Evolutionary conservation across 2,329 filamentous ascomycete species (phyloP).

Genomic region (Colletotrichum lindemuthianum): DNA sequence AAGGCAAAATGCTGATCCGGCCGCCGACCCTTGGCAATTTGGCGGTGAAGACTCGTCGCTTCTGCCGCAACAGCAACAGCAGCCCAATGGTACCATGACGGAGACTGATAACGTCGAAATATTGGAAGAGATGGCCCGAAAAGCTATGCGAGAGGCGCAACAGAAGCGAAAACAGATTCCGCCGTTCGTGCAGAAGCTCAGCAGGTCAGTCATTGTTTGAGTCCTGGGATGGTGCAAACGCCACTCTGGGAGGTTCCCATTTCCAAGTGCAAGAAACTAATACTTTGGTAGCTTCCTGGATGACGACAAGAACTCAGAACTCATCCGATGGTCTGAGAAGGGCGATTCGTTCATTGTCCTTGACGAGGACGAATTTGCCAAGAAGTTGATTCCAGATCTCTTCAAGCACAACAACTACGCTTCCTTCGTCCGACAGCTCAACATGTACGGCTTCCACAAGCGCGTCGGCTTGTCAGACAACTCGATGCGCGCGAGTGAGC

Average conservation of each 20-base stretch:
- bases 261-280: slow-evolving; percentile 35
- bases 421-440: slow-evolving; percentile 93
- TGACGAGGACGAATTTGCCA: slow-evolving; percentile 98
- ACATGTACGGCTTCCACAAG: slow-evolving; percentile 99
- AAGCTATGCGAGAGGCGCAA: slow-evolving; percentile 88
- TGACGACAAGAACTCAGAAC: slow-evolving; percentile 88
- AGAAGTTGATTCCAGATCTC: slow-evolving; percentile 93
- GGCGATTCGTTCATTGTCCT: slow-evolving; percentile 96
- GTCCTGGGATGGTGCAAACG: neutral
- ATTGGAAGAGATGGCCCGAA: slow-evolving; percentile 80
- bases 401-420: slow-evolving; percentile 99
- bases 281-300: slow-evolving; percentile 80
- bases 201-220: slow-evolving; percentile 74
- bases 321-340: slow-evolving; percentile 97
- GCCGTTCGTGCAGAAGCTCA: slow-evolving; percentile 96
- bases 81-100: slow-evolving; percentile 43
- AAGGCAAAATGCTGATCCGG: slow-evolving; percentile 49
- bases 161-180: slow-evolving; percentile 95
- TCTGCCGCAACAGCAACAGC: slow-evolving; percentile 46
- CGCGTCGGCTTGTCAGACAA: slow-evolving; percentile 93
- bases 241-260: neutral
- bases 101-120: slow-evolving; percentile 80
- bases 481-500: slow-evolving; percentile 96
- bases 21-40: slow-evolving; percentile 55
- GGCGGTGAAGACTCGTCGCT: slow-evolving; percentile 53